These are phyloP conservation scores for Favolaschia claudopus DNA, from an alignment of 768 basidiomycete species.

Conservation along the genomic window DNA sequence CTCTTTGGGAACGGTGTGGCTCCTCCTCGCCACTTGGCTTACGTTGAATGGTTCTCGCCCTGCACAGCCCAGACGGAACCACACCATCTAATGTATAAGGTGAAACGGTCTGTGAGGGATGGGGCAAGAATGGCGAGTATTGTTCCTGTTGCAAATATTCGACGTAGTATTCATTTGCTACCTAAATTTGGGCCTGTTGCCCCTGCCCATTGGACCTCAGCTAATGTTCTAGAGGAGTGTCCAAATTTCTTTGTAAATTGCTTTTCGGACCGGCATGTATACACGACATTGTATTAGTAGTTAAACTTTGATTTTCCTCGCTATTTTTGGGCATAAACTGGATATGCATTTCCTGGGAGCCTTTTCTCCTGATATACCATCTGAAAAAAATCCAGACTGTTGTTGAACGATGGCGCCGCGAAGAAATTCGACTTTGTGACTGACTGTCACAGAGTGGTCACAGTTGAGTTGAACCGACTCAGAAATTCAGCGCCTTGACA, in stretches of 20 bases:
- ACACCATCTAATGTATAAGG: conserved; percentile 29
- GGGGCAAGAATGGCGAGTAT: conserved; percentile 29
- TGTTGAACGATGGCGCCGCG: too few relatives aligned
- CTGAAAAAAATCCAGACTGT: too few relatives aligned
- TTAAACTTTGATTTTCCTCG: too few relatives aligned
- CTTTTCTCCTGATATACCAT: too few relatives aligned
- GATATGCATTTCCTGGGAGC: too few relatives aligned
- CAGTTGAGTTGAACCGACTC: too few relatives aligned
- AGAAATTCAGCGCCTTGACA: too few relatives aligned
- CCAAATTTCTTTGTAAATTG: neutral
- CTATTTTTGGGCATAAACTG: too few relatives aligned
- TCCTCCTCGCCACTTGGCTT: conserved; percentile 29
- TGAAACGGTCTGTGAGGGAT: conserved; percentile 7
- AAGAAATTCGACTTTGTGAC: too few relatives aligned
- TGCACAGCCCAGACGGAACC: conserved; percentile 23
- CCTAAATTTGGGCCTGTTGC: neutral
- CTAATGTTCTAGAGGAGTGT: conserved; percentile 6
- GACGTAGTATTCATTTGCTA: conserved; percentile 36
- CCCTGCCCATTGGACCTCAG: neutral
- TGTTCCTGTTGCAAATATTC: conserved; percentile 36
- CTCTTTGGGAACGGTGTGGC: conserved; percentile 13
- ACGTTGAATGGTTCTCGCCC: conserved; percentile 35
- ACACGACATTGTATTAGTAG: neutral
- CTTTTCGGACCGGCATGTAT: neutral
- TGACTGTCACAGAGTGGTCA: too few relatives aligned